These are phyloP conservation scores for Sodiomyces alkalinus DNA, from an alignment of 2,329 filamentous ascomycete species.

Conservation along the genomic window DNA sequence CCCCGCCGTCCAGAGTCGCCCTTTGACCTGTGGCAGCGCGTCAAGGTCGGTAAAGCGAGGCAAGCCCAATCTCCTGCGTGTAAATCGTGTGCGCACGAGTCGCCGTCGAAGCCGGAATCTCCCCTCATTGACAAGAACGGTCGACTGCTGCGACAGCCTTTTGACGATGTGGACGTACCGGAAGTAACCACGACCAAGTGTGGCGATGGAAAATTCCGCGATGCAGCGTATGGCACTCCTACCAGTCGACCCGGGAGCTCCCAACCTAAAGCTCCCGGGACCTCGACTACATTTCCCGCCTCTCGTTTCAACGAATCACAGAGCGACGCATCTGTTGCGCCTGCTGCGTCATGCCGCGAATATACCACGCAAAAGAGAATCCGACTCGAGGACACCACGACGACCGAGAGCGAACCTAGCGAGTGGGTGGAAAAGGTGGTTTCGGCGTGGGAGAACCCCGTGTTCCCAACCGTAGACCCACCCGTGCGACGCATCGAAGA, in stretches of 20 bases:
- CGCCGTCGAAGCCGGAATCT: conserved; percentile 2
- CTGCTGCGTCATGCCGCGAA: too few species aligned
- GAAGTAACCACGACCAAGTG: too few species aligned
- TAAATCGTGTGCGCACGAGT: too few species aligned
- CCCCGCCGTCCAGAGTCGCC: conserved; percentile 11
- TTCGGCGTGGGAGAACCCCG: conserved; percentile 57
- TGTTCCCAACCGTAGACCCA: conserved; percentile 42
- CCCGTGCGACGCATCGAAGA: conserved; percentile 26
- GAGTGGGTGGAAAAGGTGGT: conserved; percentile 48
- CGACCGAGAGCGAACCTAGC: conserved; percentile 13
- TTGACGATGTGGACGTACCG: conserved; percentile 2
- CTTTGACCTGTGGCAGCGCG: conserved; percentile 22
- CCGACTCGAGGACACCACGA: background rate
- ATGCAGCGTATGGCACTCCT: too few species aligned
- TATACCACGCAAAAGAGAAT: background rate
- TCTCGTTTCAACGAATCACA: too few species aligned
- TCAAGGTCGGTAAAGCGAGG: conserved; percentile 14
- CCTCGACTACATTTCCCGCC: too few species aligned
- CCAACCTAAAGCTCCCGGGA: too few species aligned
- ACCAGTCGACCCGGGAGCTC: too few species aligned
- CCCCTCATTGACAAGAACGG: conserved; percentile 3
- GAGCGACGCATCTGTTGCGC: too few species aligned
- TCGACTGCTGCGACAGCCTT: conserved; percentile 6
- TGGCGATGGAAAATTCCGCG: too few species aligned
- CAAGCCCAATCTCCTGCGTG: too few species aligned